A percentile compares a stretch with the other conserved stretches of the same genome.
phyloP scores from a whole-genome alignment of 1,284 basidiomycete genomes.

The Apiotrichum laibachii region DNA sequence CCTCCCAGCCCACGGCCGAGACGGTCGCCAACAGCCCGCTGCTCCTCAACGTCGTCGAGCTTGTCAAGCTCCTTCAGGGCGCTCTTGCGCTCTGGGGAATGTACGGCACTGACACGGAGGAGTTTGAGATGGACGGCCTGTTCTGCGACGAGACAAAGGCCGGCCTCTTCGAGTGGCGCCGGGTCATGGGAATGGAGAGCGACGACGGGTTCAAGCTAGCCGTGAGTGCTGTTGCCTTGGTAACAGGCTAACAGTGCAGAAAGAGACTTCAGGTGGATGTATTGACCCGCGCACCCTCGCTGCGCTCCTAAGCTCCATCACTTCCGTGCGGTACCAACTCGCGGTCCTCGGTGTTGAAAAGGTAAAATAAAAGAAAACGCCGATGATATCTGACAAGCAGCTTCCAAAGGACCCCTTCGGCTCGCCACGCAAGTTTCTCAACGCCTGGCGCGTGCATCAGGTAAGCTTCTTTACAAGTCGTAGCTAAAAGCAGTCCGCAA shows the following conservation, averaged over 20 bases:
- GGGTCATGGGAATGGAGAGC: conserved; percentile 46
- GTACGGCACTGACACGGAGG: conserved; percentile 21
- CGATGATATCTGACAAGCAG: conserved; percentile 6
- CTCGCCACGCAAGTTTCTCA: conserved; percentile 33
- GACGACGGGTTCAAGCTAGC: conserved; percentile 43
- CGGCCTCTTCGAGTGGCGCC: conserved; percentile 41
- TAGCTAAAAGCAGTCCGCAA: not conserved
- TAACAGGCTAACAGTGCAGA: conserved; percentile 23
- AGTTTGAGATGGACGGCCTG: conserved; percentile 39
- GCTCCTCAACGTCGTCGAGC: conserved; percentile 36
- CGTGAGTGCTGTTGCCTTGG: conserved; percentile 20
- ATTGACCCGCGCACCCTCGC: conserved; percentile 46
- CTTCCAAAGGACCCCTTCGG: conserved; percentile 45
- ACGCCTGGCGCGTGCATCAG: conserved; percentile 34
- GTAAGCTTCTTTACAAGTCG: conserved; percentile 3
- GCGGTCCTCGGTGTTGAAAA: conserved; percentile 38
- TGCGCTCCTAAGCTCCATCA: conserved; percentile 41
- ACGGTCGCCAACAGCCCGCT: conserved; percentile 25
- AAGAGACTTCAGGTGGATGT: conserved; percentile 46
- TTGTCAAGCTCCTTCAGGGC: conserved; percentile 45
- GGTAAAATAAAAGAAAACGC: conserved; percentile 9
- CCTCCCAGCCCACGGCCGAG: not conserved
- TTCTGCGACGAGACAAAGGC: conserved; percentile 50
- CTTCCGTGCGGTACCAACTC: conserved; percentile 42
- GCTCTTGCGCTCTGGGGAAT: conserved; percentile 43